These are phyloP conservation scores for Alternaria gaisen DNA, from an alignment of 2,329 filamentous ascomycete genomes.

Conservation along the genomic window DNA sequence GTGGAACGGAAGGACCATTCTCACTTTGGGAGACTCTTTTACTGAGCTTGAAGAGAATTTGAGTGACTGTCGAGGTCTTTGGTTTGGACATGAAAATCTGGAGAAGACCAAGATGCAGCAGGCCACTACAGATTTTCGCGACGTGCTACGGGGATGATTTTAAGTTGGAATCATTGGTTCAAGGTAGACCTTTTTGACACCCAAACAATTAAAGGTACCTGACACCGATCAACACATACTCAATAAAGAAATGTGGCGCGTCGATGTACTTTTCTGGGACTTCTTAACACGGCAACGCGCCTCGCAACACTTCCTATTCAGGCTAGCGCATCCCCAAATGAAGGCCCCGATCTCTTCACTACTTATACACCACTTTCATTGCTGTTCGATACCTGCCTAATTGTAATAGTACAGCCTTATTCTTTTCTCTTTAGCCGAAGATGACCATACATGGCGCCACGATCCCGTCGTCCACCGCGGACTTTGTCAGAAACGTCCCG, in stretches of 20 bases:
- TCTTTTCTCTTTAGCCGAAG: background rate
- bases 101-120: conserved; percentile 43
- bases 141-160: background rate
- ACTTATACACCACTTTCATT: background rate
- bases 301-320: background rate
- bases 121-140: conserved; percentile 37
- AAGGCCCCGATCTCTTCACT: background rate
- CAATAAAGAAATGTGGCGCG: background rate
- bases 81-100: conserved; percentile 48
- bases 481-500: background rate
- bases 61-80: conserved; percentile 24
- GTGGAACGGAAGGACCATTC: conserved; percentile 50
- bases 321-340: background rate
- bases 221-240: background rate
- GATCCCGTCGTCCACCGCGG: background rate
- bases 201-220: background rate
- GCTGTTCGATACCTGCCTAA: background rate
- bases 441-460: background rate
- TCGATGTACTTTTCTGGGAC: background rate
- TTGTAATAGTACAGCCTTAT: background rate
- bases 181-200: accelerated
- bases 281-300: background rate
- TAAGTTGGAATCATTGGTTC: background rate
- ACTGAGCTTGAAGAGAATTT: conserved; percentile 49
- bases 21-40: conserved; percentile 49